Evolutionary conservation across 208 protist species (phyloP).

Genomic region (Lotmaria passim): DNA sequence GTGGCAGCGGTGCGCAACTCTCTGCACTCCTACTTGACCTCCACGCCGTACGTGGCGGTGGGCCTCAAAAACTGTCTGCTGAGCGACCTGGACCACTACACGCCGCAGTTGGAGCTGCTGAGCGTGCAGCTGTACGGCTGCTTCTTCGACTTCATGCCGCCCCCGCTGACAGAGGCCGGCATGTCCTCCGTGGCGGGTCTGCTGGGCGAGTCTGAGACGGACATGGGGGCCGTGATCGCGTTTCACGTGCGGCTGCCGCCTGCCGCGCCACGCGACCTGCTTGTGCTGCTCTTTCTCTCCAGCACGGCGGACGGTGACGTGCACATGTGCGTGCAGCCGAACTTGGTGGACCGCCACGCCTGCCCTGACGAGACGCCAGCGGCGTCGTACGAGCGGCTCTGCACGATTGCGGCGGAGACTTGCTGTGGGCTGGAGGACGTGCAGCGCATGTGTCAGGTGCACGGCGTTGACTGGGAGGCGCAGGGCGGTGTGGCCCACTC

Average conservation of each 20-base stretch:
- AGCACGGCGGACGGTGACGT: conserved; percentile 30
- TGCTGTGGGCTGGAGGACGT: conserved; percentile 39
- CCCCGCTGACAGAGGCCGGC: conserved; percentile 28
- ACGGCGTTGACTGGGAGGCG: conserved; percentile 20
- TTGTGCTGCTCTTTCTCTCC: conserved; percentile 53
- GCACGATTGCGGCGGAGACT: conserved; percentile 40
- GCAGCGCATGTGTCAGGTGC: conserved; percentile 23
- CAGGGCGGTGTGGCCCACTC: background rate
- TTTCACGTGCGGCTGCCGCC: conserved; percentile 31
- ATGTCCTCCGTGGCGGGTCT: conserved; percentile 59
- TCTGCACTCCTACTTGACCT: conserved; percentile 41
- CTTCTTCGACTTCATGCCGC: conserved; percentile 65
- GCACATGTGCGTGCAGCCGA: conserved; percentile 42
- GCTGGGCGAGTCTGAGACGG: conserved; percentile 36
- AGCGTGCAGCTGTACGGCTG: conserved; percentile 38
- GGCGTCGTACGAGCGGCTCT: conserved; percentile 38
- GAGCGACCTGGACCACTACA: conserved; percentile 31
- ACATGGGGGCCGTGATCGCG: conserved; percentile 43
- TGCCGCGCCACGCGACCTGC: conserved; percentile 33
- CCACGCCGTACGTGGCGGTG: conserved; percentile 43
- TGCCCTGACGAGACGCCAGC: conserved; percentile 24
- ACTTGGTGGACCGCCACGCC: conserved; percentile 35
- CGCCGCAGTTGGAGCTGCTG: conserved; percentile 39
- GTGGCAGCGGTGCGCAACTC: conserved; percentile 43
- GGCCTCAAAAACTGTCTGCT: conserved; percentile 52